Evolutionary conservation across 306 rosid species (phyloP), one percentile per base, ranked within the genome.

Genomic region (Inga laurina): DNA sequence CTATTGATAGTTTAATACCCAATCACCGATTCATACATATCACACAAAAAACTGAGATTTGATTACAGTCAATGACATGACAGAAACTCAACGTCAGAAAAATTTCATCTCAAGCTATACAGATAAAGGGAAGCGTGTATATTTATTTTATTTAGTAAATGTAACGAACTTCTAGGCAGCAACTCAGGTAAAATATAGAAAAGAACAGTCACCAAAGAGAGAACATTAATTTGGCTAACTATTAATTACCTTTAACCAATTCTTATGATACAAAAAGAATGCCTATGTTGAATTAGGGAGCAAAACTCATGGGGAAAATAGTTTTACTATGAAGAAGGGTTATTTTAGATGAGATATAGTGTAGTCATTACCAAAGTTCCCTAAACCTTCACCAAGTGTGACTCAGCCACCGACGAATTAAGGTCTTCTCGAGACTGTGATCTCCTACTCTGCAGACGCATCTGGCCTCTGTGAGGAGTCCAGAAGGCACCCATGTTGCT

Each of bases 391-490:
- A 88, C 90, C 88, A 87, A 56, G 87, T 93, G 97, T 48, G 91
- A 81, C 82, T 95, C 99, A 45, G 92, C 91, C 77, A 90, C 59
- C 3, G 99, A 89, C 44, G 97, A 87, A 87, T 73, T 92, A 21
- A 94, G 94, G 79, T 96, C 99, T 90, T 96, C 98, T 49, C 97
- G 94, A 83, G 99, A 96, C 77, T 96, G 99, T 0, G 99, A 96
- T 80, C 98, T 91, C 86, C 99, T 84, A 85, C 99, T 96, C 87
- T 92, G 98, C 84, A 96, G 94, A 32, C 67, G 94, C 98, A 91
- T 96, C 94, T 96, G 93, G 87, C 93, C 73, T 87, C 97, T 81
- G 83, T 86, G 92, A 37, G 99, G 94, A 22, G 94, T 57, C 98
- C 97, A 87, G 88, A 93, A 92, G 74, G 94, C 75, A 44, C 91